phyloP scores from a whole-genome alignment of 2,329 filamentous ascomycete genomes.

The Pezicula carpinea region DNA sequence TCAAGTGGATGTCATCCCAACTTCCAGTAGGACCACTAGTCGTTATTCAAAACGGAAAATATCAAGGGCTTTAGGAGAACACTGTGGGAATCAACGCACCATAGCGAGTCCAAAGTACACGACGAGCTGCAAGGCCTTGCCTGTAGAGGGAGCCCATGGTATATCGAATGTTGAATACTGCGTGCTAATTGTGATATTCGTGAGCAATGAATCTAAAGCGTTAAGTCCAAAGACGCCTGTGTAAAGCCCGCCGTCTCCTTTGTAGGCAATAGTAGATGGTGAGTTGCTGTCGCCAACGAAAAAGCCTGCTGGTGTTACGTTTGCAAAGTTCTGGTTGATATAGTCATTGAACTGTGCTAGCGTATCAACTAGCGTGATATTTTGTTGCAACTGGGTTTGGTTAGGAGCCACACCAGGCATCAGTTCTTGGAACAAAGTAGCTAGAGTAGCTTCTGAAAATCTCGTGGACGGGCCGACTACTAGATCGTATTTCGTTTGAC shows the following conservation, averaged over 20 bases:
- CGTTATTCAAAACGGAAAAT: too few species aligned
- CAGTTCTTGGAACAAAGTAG: constrained; percentile 18
- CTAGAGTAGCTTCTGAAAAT: constrained; percentile 28
- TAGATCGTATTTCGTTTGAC: constrained; percentile 18
- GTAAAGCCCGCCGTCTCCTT: constrained; percentile 54
- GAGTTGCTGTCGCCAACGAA: constrained; percentile 63
- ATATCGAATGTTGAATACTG: constrained; percentile 72
- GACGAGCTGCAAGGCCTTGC: constrained; percentile 72
- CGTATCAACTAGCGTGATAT: constrained; percentile 47
- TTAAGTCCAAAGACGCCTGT: constrained; percentile 61
- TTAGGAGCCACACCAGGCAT: constrained; percentile 18
- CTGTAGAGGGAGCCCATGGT: constrained; percentile 64
- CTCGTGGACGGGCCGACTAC: constrained; percentile 40
- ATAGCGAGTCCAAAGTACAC: constrained; percentile 79
- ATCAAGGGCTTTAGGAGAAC: too few species aligned
- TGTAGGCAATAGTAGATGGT: constrained; percentile 65
- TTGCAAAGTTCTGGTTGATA: constrained; percentile 57
- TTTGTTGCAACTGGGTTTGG: constrained; percentile 9
- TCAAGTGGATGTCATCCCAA: too few species aligned
- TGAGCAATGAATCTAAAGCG: constrained; percentile 59
- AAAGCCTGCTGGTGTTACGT: constrained; percentile 73
- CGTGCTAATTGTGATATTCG: constrained; percentile 64
- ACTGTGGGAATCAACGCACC: constrained; percentile 5
- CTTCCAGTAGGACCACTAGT: too few species aligned
- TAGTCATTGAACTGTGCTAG: constrained; percentile 64